A percentile compares a stretch with the other conserved stretches of the same genome.
Conservation (phyloP, 2,329 filamentous ascomycete species). For the Ilyonectria sp. region DNA sequence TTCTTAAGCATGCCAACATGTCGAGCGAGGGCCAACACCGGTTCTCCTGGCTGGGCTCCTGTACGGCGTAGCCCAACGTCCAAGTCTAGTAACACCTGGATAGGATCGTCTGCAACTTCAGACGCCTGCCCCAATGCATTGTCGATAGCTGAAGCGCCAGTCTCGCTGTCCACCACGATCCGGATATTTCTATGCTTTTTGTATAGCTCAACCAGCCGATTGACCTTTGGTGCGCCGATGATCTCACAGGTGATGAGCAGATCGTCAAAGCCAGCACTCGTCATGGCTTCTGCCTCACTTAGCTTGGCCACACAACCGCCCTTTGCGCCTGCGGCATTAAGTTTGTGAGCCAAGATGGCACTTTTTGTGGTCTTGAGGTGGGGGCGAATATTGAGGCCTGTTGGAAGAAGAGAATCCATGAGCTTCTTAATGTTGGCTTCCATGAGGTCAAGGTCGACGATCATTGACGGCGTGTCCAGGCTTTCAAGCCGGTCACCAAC, state of each 20-base stretch:
- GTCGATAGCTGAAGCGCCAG: slow-evolving; percentile 32
- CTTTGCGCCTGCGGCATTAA: slow-evolving; percentile 36
- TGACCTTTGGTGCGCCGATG: slow-evolving; percentile 30
- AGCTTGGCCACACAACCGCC: slow-evolving; percentile 40
- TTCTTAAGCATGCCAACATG: slow-evolving; percentile 24
- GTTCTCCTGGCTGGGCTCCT: background rate
- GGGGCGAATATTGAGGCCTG: slow-evolving; percentile 51
- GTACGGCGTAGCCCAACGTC: slow-evolving; percentile 39
- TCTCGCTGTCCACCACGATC: slow-evolving; percentile 34
- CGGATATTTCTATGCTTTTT: slow-evolving; percentile 17
- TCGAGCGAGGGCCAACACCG: slow-evolving; percentile 17
- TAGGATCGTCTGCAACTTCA: background rate
- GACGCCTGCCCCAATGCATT: slow-evolving; percentile 5
- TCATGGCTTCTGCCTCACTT: slow-evolving; percentile 37
- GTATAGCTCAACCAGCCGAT: slow-evolving; percentile 33
- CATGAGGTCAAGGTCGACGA: slow-evolving; percentile 67
- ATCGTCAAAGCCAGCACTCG: slow-evolving; percentile 35
- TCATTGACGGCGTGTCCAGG: slow-evolving; percentile 71
- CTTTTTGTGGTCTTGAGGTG: slow-evolving; percentile 42
- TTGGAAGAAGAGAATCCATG: slow-evolving; percentile 61
- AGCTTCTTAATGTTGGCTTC: slow-evolving; percentile 65
- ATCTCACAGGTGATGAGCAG: slow-evolving; percentile 42
- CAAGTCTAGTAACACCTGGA: slow-evolving; percentile 23
- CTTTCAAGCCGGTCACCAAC: slow-evolving; percentile 22
- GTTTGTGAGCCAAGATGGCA: slow-evolving; percentile 25